Percentiles rank a stretch among this genome's conserved stretches.
These are phyloP conservation scores for Pterulicium gracile DNA, from an alignment of 1,284 basidiomycete species.

Conservation along the genomic window DNA sequence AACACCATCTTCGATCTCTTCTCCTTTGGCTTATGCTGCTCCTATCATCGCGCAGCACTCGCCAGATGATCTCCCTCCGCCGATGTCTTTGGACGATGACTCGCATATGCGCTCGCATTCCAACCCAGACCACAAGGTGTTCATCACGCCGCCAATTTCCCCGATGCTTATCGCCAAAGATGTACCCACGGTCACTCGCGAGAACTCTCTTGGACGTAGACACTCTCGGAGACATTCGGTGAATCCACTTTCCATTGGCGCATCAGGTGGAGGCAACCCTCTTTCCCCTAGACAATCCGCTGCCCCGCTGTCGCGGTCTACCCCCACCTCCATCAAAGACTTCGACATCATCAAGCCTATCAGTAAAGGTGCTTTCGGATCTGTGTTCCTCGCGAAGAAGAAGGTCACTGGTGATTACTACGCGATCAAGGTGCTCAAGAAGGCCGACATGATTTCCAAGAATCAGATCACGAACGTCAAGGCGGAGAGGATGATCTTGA, in stretches of 20 bases:
- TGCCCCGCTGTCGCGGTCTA: conserved; percentile 68
- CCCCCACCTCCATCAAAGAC: conserved; percentile 93
- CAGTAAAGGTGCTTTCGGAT: conserved; percentile 97
- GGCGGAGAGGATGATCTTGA: conserved; percentile 97
- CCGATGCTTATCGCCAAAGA: conserved; percentile 57
- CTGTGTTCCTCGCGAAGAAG: conserved; percentile 97
- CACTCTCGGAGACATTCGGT: conserved; percentile 62
- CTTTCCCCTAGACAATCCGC: conserved; percentile 87
- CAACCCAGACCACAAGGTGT: conserved; percentile 54
- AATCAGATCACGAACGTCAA: conserved; percentile 99
- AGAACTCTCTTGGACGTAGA: conserved; percentile 35
- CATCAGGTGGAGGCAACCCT: conserved; percentile 35
- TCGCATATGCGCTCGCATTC: conserved; percentile 36
- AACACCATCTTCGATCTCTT: conserved; percentile 76
- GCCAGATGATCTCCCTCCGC: conserved; percentile 44
- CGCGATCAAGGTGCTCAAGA: conserved; percentile 98
- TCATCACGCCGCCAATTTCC: conserved; percentile 66
- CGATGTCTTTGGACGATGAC: conserved; percentile 55
- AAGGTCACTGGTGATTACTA: conserved; percentile 97
- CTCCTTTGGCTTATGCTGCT: conserved; percentile 68
- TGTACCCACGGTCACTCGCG: conserved; percentile 30
- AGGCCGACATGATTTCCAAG: conserved; percentile 99
- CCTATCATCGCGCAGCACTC: conserved; percentile 66
- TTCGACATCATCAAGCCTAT: conserved; percentile 99
- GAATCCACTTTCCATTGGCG: conserved; percentile 51